A percentile compares a stretch with the other conserved stretches of the same genome.
Conservation (phyloP, 495 filamentous ascomycete species). For the Pseudoneurospora amorphoporcata region DNA sequence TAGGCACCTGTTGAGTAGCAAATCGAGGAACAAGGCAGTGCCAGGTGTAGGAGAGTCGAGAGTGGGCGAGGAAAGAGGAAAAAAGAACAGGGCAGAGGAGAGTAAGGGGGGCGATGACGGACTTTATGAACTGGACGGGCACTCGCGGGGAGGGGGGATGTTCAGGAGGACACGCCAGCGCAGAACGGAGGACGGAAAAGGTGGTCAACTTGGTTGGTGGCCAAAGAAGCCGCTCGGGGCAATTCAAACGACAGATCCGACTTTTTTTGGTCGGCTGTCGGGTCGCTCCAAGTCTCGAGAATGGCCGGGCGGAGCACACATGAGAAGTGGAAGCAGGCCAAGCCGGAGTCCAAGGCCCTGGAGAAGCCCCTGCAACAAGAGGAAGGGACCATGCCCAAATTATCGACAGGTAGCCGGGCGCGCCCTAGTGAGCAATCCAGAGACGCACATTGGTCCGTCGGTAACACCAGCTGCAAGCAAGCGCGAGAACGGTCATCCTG, state of each 20-base stretch:
- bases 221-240: conserved; percentile 6
- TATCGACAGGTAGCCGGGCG: background rate
- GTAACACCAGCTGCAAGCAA: background rate
- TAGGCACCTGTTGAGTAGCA: background rate
- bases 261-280: conserved; percentile 7
- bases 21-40: conserved; percentile 5
- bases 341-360: conserved; percentile 6
- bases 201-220: background rate
- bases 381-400: background rate
- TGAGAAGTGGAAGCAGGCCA: conserved; percentile 3
- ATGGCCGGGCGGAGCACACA: conserved; percentile 13
- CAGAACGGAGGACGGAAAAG: background rate
- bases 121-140: conserved; percentile 18
- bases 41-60: conserved; percentile 8
- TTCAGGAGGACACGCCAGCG: background rate
- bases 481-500: background rate
- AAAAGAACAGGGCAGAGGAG: conserved; percentile 2
- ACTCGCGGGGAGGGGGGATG: background rate
- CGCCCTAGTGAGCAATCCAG: background rate
- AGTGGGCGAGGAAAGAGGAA: conserved; percentile 15
- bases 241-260: conserved; percentile 7
- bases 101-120: conserved; percentile 10
- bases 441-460: background rate
- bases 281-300: conserved; percentile 11
- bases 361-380: background rate